phyloP scores from a whole-genome alignment of 2,329 filamentous ascomycete species.

The Cladosporium sp. region DNA sequence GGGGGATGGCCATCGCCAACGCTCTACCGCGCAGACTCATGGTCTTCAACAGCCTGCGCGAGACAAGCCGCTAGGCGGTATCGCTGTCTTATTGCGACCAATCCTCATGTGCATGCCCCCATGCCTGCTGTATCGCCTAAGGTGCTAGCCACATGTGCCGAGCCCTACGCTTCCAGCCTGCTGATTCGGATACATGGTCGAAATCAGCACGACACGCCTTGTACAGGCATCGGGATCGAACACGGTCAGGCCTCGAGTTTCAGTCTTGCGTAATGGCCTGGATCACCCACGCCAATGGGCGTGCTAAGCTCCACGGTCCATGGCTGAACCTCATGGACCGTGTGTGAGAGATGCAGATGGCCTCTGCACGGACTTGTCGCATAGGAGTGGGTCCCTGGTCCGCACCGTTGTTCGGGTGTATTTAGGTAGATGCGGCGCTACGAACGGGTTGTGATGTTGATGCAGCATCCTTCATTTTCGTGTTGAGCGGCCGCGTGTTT shows the following conservation, averaged over 20 bases:
- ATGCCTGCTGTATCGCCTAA: constrained; percentile 7
- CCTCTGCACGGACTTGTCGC: constrained; percentile 9
- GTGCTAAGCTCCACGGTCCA: not conserved
- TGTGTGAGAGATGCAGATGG: constrained; percentile 1
- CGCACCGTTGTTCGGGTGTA: constrained; percentile 14
- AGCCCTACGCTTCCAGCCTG: not conserved
- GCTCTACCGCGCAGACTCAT: not conserved
- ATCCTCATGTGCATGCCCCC: constrained; percentile 7
- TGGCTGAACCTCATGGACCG: not conserved
- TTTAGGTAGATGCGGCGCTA: constrained; percentile 12
- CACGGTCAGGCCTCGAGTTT: constrained; percentile 2
- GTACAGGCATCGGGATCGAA: not conserved
- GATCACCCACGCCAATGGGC: constrained; percentile 6
- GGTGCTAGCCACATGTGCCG: constrained; percentile 2
- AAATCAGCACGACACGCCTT: not conserved
- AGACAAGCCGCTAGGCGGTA: constrained; percentile 9
- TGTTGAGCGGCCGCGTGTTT: constrained; percentile 14
- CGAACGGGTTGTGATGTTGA: constrained; percentile 12
- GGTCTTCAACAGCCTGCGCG: constrained; percentile 9
- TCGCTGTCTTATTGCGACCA: constrained; percentile 12
- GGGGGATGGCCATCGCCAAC: constrained; percentile 2
- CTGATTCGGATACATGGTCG: not conserved
- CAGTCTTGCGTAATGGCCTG: not conserved
- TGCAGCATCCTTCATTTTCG: constrained; percentile 14
- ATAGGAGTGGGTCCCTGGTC: constrained; percentile 5